phyloP scores from a whole-genome alignment of 805 yeast species.

The Starmerella riodocensis region DNA sequence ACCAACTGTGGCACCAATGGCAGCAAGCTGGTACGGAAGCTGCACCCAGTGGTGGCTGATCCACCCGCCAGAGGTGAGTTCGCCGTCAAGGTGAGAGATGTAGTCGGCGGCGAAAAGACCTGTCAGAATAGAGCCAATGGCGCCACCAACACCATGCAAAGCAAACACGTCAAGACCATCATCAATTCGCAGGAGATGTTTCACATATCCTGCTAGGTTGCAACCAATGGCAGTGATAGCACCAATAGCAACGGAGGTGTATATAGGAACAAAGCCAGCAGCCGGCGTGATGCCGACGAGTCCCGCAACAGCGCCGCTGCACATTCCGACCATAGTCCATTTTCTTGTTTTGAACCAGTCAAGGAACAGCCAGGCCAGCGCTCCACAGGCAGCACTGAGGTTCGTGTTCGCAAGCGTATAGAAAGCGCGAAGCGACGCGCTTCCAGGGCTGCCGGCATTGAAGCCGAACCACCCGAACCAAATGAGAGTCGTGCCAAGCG shows the following conservation, averaged over 20 bases:
- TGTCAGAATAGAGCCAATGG: slow-evolving; percentile 66
- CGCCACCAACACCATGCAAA: slow-evolving; percentile 88
- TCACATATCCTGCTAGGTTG: slow-evolving; percentile 75
- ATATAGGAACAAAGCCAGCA: slow-evolving; percentile 90
- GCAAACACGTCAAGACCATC: slow-evolving; percentile 95
- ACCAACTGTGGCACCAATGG: slow-evolving; percentile 51
- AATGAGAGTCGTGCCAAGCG: slow-evolving; percentile 81
- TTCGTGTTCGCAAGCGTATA: slow-evolving; percentile 89
- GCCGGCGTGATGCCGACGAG: slow-evolving; percentile 93
- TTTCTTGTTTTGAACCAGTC: slow-evolving; percentile 80
- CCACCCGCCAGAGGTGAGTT: slow-evolving; percentile 78
- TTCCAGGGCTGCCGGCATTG: slow-evolving; percentile 97
- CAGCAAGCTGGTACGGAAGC: slow-evolving; percentile 90
- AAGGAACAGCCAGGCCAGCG: slow-evolving; percentile 83
- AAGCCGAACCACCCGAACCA: slow-evolving; percentile 99
- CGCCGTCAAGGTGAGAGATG: slow-evolving; percentile 70
- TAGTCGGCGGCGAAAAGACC: slow-evolving; percentile 93
- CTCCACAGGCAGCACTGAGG: slow-evolving; percentile 87
- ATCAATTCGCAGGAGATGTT: slow-evolving; percentile 60
- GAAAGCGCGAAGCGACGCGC: slow-evolving; percentile 84
- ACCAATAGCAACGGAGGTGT: slow-evolving; percentile 78
- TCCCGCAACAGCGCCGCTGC: slow-evolving; percentile 88
- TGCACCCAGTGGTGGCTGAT: slow-evolving; percentile 78
- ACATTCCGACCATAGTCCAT: slow-evolving; percentile 89
- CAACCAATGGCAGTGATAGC: slow-evolving; percentile 62